A percentile compares a stretch with the other conserved stretches of the same genome.
phyloP scores from a whole-genome alignment of 2,329 filamentous ascomycete species.

The Sphaerulina populicola region DNA sequence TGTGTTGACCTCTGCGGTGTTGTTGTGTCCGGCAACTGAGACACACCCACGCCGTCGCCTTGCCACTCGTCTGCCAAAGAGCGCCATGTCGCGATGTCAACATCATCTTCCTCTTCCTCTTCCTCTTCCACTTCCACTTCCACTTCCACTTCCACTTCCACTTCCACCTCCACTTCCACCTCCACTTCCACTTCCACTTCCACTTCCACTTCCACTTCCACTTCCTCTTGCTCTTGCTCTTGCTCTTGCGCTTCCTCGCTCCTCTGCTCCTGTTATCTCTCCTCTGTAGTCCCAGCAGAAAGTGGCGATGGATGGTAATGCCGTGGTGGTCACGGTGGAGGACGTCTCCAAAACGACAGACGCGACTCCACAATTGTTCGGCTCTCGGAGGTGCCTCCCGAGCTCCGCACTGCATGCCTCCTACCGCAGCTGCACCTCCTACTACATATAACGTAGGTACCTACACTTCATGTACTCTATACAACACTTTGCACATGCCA shows the following conservation, averaged over 20 bases:
- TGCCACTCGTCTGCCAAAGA: constrained; percentile 5
- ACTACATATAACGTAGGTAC: no score
- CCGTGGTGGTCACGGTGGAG: not conserved
- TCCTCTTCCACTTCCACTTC: no score
- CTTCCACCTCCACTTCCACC: no score
- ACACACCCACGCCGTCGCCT: constrained; percentile 20
- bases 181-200: no score
- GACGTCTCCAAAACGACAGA: not conserved
- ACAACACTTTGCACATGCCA: not conserved
- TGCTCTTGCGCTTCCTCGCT: no score
- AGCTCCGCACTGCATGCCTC: not conserved
- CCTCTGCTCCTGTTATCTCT: no score
- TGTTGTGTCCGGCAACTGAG: constrained; percentile 19
- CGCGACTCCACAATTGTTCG: not conserved
- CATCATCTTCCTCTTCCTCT: constrained; percentile 7
- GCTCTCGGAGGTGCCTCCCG: not conserved
- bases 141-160: no score
- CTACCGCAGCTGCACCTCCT: not conserved
- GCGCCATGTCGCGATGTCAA: constrained; percentile 15
- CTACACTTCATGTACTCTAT: not conserved
- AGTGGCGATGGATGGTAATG: not conserved
- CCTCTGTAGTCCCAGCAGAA: not conserved
- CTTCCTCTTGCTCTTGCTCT: no score
- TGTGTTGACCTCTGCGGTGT: constrained; percentile 1
- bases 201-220: no score